Conservation (phyloP, 2,329 filamentous ascomycete species). For the Aureobasidium lini region DNA sequence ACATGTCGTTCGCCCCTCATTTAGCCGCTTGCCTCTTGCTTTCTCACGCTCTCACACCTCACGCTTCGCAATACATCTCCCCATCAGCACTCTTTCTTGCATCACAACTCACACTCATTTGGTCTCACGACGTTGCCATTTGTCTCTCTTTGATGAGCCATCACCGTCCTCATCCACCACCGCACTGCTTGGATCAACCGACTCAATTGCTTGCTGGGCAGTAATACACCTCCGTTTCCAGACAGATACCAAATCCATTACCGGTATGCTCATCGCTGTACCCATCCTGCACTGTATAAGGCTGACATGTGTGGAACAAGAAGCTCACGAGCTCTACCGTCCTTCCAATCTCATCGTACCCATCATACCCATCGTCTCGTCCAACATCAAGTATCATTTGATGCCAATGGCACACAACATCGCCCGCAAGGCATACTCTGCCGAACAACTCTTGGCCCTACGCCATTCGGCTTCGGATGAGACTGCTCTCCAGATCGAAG, state of each 20-base stretch:
- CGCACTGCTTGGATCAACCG: slow-evolving; percentile 2
- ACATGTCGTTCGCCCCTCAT: neutral
- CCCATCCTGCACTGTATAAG: neutral
- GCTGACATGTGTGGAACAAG: neutral
- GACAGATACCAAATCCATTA: neutral
- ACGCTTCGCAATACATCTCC: neutral
- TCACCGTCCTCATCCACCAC: neutral
- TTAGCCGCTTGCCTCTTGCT: neutral
- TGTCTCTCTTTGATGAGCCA: neutral
- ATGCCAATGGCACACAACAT: slow-evolving; percentile 17
- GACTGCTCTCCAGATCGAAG: slow-evolving; percentile 28
- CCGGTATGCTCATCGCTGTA: neutral
- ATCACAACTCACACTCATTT: slow-evolving; percentile 11
- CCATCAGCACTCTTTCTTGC: neutral
- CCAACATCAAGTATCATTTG: neutral
- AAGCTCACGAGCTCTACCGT: neutral
- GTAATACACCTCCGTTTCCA: slow-evolving; percentile 1
- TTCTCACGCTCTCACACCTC: neutral
- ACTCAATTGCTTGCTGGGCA: neutral
- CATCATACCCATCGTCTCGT: neutral
- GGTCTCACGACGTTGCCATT: neutral
- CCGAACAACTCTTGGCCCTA: slow-evolving; percentile 29
- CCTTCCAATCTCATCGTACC: neutral
- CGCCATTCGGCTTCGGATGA: slow-evolving; percentile 28
- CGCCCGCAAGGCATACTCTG: slow-evolving; percentile 30